Percentiles rank a stretch among this genome's conserved stretches.
Evolutionary conservation across 495 filamentous ascomycete species (phyloP).

Genomic region (Tuber melanosporum): DNA sequence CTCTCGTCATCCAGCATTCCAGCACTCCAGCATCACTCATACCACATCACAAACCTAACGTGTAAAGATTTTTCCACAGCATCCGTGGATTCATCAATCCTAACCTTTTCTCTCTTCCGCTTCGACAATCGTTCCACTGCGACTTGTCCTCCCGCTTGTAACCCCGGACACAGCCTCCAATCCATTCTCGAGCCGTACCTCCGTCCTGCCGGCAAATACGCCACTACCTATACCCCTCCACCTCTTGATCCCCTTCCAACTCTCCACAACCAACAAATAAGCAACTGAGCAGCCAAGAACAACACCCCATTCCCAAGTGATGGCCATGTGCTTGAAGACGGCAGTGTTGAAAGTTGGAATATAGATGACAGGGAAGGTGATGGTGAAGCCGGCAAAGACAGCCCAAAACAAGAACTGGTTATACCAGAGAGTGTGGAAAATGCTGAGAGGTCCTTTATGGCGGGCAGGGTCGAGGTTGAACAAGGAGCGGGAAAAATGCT

Average conservation of each 20-base stretch:
- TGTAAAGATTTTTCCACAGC: background rate
- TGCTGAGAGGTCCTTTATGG: conserved; percentile 44
- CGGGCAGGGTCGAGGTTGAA: conserved; percentile 52
- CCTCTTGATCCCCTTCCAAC: conserved; percentile 53
- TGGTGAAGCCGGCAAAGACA: conserved; percentile 52
- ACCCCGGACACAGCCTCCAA: conserved; percentile 14
- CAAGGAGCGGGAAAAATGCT: conserved; percentile 51
- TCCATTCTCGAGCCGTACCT: conserved; percentile 26
- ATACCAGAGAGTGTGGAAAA: conserved; percentile 51
- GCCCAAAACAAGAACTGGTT: conserved; percentile 56
- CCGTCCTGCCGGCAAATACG: conserved; percentile 19
- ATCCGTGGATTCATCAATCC: background rate
- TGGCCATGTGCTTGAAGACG: conserved; percentile 55
- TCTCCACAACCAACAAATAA: conserved; percentile 50
- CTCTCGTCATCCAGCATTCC: background rate
- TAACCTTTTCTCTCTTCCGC: conserved; percentile 19
- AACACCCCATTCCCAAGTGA: conserved; percentile 57
- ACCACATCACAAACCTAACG: background rate
- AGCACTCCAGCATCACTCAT: background rate
- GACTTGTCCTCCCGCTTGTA: conserved; percentile 27
- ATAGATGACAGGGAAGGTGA: conserved; percentile 55
- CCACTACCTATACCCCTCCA: conserved; percentile 33
- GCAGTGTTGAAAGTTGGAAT: conserved; percentile 51
- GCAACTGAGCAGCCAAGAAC: conserved; percentile 47
- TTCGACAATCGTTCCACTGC: conserved; percentile 34